Evolutionary conservation across 2,329 filamentous ascomycete genomes (phyloP), one percentile per base, ranked within the genome.

Genomic region (Mycosphaerella arachidis): DNA sequence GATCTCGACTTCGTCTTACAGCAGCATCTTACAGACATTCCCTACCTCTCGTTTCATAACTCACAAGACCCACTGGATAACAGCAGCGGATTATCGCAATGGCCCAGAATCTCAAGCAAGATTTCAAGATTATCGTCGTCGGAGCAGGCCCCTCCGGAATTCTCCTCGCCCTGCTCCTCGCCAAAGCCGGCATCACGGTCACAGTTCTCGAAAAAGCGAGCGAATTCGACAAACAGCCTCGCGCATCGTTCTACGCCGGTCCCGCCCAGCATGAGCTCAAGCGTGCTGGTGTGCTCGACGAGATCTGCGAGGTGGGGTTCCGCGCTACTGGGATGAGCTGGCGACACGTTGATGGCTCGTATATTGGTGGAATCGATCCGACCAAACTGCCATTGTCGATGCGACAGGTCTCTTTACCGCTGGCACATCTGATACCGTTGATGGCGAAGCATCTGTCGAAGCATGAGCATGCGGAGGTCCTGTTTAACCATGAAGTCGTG

Each of bases 201-300:
- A 79, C 79, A 27, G 75, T 86, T 24, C 75, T 87, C 56, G 85
- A 88, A 66, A 80, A 80, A 2, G 77, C 80, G 1, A 70, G 77
- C 29, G 75, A 80, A 56, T 76, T 87, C 50, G 83, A 86, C 73
- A 76, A 81, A 59, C 83, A 84, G 59, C 85, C 85, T 0, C 82
- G 85, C 30, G 85, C 85, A 13, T 82, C 84, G 2, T 72, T 75
- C 4, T 75, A 77, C 61, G 70, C 74, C 58, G 71, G 73, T 3
- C 69, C 71, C 1, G 70, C 75, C 1, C 72, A 74, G 43, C 70
- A 73, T 1, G 72, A 76, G 27, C 68, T 77, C 51, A 66, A 70
- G 1, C 66, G 69, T n/a, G 70, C 73, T 5, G 74, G 70, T 1
- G 62, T 77, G 1, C 63, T 74, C 24, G 66, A 72, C 0, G 72